These are phyloP conservation scores for Fusarium sp. DNA, from an alignment of 2,329 filamentous ascomycete species.

Conservation along the genomic window DNA sequence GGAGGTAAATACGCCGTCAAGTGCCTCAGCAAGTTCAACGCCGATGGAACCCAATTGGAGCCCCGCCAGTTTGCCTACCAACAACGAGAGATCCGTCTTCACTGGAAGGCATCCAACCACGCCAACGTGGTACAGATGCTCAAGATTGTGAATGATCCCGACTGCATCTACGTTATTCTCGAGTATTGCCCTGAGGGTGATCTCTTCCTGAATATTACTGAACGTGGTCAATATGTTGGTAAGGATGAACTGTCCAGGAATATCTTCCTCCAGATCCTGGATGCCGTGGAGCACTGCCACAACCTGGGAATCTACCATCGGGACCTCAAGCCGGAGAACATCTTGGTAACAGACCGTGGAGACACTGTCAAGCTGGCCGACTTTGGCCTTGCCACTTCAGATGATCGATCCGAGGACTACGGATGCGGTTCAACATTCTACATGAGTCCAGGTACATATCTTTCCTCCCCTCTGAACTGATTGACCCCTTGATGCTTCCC, in stretches of 20 bases:
- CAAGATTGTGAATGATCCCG: constrained; percentile 90
- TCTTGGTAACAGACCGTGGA: constrained; percentile 89
- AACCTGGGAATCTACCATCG: constrained; percentile 93
- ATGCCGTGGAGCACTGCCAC: constrained; percentile 97
- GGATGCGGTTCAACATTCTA: constrained; percentile 99
- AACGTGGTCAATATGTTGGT: constrained; percentile 91
- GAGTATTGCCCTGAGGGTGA: constrained; percentile 98
- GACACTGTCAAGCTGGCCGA: constrained; percentile 95
- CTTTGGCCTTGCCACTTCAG: constrained; percentile 93
- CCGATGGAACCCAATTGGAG: constrained; percentile 78
- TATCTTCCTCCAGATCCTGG: constrained; percentile 93
- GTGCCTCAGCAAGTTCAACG: constrained; percentile 91
- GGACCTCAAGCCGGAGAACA: constrained; percentile 98
- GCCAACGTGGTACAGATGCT: constrained; percentile 93
- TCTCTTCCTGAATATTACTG: constrained; percentile 96
- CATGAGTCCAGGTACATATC: constrained; percentile 92
- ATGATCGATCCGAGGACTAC: constrained; percentile 89
- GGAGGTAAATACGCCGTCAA: constrained; percentile 93
- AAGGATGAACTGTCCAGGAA: constrained; percentile 89
- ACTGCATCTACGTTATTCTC: constrained; percentile 96
- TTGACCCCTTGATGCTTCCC: constrained; percentile 7
- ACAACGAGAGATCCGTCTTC: constrained; percentile 90
- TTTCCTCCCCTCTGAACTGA: constrained; percentile 14
- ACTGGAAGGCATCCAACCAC: constrained; percentile 89
- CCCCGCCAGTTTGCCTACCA: constrained; percentile 89